Base-by-base conservation (phyloP, 2,329 filamentous ascomycete species). In the Sclerotinia sclerotiorum region DNA sequence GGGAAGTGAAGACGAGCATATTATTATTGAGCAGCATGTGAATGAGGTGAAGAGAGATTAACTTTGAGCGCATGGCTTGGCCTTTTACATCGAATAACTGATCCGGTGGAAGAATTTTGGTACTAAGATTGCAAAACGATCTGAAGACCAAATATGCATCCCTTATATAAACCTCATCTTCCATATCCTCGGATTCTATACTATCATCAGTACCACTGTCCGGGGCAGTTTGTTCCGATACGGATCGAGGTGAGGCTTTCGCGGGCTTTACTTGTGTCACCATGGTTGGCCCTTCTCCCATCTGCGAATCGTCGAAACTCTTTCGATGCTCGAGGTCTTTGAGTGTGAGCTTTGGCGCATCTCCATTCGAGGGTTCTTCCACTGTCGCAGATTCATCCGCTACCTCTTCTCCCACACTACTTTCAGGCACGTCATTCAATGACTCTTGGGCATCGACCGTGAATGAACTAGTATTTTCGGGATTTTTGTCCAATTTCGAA, bases 71-170 rank as follows among this genome's bases (percentile, higher is more conserved):
- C 94, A 99, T 99, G 49, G 94, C 92, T 77, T 97, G 94, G 24
- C 94, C 94, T 68, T 93, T 93, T 64, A 97, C 82, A 76, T 99
- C 95, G 76, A 94, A 93, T 27, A 97, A 88, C 79, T 98, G 94
- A 71, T 99, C 95, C 2, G 93, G 88, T 11, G 92, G 88, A 35
- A 99, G 83, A 52, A 93, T 83, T 79, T 99, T 99, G 71, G 94
- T 97, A 69, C 94, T 97, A 57, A 99, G 83, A 80, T 97, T 97
- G 84, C 96, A 99, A 82, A 99, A 95, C 3, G 95, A 97, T 44
- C 95, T 88, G 81, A 99, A 98, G 57, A 99, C 93, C 29, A 99
- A 86, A 79, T 98, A 99, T 13, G 95, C 94, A 80, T 99, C 95
- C 74, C 95, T 92, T 74, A 98, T 93, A 78, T 97, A 98, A 27